These are phyloP conservation scores for Heteromeles arbutifolia DNA, from an alignment of 306 rosid species.

Conservation along the genomic window DNA sequence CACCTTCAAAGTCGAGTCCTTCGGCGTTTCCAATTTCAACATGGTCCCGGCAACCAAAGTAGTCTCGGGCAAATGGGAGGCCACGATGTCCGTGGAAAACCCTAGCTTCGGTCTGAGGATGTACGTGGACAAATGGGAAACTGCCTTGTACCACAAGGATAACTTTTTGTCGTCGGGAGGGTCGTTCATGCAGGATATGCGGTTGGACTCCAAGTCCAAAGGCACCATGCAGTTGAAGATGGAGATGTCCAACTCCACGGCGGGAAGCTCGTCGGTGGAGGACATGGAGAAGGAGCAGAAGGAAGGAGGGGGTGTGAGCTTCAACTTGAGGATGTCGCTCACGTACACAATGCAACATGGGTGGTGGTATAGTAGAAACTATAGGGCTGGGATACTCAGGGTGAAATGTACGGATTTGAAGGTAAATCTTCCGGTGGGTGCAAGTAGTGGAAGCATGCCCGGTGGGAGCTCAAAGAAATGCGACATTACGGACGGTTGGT, in stretches of 20 bases:
- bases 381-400: background rate
- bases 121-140: constrained; percentile 2
- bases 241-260: background rate
- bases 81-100: constrained; percentile 18
- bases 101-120: constrained; percentile 15
- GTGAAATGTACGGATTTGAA: constrained; percentile 37
- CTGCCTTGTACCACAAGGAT: constrained; percentile 9
- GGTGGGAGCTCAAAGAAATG: background rate
- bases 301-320: constrained; percentile 15
- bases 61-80: constrained; percentile 35
- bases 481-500: background rate
- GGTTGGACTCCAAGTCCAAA: background rate
- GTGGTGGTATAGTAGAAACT: constrained; percentile 3
- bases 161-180: background rate
- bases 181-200: constrained; percentile 3
- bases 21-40: constrained; percentile 33
- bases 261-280: background rate
- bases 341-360: background rate
- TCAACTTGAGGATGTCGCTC: constrained; percentile 17
- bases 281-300: constrained; percentile 22
- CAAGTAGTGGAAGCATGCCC: background rate
- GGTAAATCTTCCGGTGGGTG: constrained; percentile 3
- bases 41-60: background rate
- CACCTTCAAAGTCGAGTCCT: constrained; percentile 14
- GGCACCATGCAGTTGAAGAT: constrained; percentile 3